Evolutionary conservation across 1,139 yeast genomes (phyloP).

Genomic region (Kodamaea suecica): DNA sequence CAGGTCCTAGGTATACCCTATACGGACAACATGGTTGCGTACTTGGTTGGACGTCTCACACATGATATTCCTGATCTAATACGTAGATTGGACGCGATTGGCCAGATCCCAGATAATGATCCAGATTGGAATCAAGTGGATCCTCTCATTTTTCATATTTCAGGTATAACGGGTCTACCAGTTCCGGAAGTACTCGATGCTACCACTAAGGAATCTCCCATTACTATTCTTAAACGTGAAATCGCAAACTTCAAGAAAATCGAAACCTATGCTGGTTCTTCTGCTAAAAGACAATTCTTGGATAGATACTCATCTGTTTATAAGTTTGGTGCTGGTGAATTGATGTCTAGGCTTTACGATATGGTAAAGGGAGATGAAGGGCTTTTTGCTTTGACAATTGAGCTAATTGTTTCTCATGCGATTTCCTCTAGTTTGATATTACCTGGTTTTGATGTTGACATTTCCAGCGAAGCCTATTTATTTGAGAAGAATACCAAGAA

Average conservation of each 20-base stretch:
- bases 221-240: conserved; percentile 4
- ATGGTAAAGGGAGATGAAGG: conserved; percentile 12
- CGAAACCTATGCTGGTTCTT: not conserved
- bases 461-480: not conserved
- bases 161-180: conserved; percentile 8
- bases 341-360: conserved; percentile 9
- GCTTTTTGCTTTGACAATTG: conserved; percentile 8
- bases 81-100: not conserved
- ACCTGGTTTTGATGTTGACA: not conserved
- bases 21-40: conserved; percentile 2
- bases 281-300: conserved; percentile 3
- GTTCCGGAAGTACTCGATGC: conserved; percentile 1
- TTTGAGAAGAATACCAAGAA: too few relatives aligned
- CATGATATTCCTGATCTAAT: conserved; percentile 1
- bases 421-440: not conserved
- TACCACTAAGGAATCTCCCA: conserved; percentile 4
- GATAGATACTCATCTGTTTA: not conserved
- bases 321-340: conserved; percentile 2
- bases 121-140: not conserved
- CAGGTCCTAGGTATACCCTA: conserved; percentile 1
- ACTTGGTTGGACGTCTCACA: conserved; percentile 1
- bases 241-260: not conserved
- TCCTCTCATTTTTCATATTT: conserved; percentile 5
- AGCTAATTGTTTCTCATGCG: conserved; percentile 2
- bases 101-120: not conserved